Evolutionary conservation across 805 yeast genomes (phyloP).

Genomic region (Jamesozyma hellenica): DNA sequence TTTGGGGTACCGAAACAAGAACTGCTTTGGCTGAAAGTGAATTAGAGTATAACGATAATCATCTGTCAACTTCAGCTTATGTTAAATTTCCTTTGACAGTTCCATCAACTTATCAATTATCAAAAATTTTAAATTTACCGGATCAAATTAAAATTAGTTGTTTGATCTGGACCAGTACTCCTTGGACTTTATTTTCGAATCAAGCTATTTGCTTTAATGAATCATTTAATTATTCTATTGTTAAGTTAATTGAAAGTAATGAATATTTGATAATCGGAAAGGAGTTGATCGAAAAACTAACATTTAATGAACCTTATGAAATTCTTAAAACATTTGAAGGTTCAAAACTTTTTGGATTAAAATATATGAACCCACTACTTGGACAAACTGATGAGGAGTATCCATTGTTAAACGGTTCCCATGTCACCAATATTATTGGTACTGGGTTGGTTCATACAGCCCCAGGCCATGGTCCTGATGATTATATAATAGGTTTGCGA

Average conservation of each 20-base stretch:
- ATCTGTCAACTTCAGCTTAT: constrained; percentile 57
- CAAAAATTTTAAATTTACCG: constrained; percentile 3
- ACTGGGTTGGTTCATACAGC: constrained; percentile 96
- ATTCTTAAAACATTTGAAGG: constrained; percentile 34
- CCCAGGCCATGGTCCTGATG: constrained; percentile 96
- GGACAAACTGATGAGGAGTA: constrained; percentile 20
- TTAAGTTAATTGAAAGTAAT: constrained; percentile 24
- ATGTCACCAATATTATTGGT: constrained; percentile 74
- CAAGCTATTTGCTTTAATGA: constrained; percentile 68
- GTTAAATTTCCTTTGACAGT: constrained; percentile 52
- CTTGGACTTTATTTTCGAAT: constrained; percentile 93
- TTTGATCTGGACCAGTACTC: constrained; percentile 94
- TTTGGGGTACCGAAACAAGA: constrained; percentile 90
- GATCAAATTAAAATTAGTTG: constrained; percentile 19
- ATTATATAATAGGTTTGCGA: constrained; percentile 58
- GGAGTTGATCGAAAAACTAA: constrained; percentile 35
- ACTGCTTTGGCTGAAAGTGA: constrained; percentile 97
- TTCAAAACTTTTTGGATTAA: constrained; percentile 28
- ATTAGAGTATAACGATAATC: constrained; percentile 70
- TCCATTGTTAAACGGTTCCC: constrained; percentile 69
- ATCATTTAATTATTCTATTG: constrained; percentile 46
- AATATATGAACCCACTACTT: constrained; percentile 50
- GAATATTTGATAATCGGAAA: constrained; percentile 50
- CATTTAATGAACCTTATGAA: constrained; percentile 11
- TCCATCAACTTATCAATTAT: constrained; percentile 9